These are phyloP conservation scores for Dothistroma septosporum DNA, from an alignment of 2,329 filamentous ascomycete genomes.

Conservation along the genomic window DNA sequence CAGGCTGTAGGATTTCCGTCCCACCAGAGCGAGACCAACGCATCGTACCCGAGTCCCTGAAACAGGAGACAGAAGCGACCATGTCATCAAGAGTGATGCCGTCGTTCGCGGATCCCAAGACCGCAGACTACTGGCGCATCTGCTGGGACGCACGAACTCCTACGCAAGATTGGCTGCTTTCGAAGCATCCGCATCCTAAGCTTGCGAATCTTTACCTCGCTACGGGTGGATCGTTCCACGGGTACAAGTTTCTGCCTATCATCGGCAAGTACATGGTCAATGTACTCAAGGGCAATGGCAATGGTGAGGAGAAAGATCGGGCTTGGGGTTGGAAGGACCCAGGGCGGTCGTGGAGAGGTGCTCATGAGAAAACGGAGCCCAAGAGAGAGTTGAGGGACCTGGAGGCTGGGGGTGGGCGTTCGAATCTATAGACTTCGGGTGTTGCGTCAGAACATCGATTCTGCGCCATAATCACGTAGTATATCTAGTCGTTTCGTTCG, in stretches of 20 bases:
- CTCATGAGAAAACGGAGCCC: slow-evolving; percentile 19
- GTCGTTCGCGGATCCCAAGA: slow-evolving; percentile 30
- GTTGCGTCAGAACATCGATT: background rate
- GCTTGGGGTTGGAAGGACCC: slow-evolving; percentile 21
- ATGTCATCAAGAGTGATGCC: slow-evolving; percentile 31
- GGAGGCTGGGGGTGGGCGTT: background rate
- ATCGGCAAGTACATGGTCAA: slow-evolving; percentile 58
- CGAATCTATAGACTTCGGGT: background rate
- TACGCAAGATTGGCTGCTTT: slow-evolving; percentile 60
- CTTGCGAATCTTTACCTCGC: slow-evolving; percentile 56
- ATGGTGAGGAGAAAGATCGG: slow-evolving; percentile 36
- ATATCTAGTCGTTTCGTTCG: background rate
- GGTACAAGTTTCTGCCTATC: slow-evolving; percentile 51
- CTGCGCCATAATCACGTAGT: background rate
- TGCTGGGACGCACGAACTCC: slow-evolving; percentile 61
- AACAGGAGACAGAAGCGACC: slow-evolving; percentile 13
- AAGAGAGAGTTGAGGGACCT: slow-evolving; percentile 18
- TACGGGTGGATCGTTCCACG: slow-evolving; percentile 60
- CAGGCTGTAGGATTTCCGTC: slow-evolving; percentile 52
- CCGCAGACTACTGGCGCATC: slow-evolving; percentile 42
- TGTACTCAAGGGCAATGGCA: slow-evolving; percentile 35
- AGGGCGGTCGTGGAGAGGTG: slow-evolving; percentile 9
- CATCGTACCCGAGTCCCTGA: slow-evolving; percentile 14
- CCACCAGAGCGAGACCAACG: slow-evolving; percentile 34
- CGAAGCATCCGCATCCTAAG: slow-evolving; percentile 46